A percentile compares a stretch with the other conserved stretches of the same genome.
Evolutionary conservation across 768 basidiomycete genomes (phyloP).

Genomic region (Asterophora parasitica): DNA sequence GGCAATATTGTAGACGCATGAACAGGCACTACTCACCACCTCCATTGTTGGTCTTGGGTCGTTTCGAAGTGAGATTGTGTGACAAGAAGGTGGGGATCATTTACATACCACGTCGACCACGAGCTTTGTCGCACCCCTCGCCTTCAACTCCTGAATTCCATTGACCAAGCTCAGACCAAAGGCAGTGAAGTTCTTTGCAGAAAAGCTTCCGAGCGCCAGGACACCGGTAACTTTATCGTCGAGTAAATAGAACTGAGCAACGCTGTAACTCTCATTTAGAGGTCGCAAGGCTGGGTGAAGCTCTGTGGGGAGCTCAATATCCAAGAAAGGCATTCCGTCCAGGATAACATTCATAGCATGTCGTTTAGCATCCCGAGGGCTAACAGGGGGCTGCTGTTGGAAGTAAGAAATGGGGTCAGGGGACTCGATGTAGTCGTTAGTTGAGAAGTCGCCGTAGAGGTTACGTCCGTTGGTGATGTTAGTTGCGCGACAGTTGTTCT

Average conservation of each 20-base stretch:
- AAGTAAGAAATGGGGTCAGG: constrained; percentile 28
- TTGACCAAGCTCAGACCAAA: constrained; percentile 40
- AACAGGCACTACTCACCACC: constrained; percentile 19
- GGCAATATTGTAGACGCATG: neutral
- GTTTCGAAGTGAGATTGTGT: neutral
- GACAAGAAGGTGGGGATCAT: neutral
- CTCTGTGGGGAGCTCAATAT: constrained; percentile 37
- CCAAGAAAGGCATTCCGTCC: constrained; percentile 39
- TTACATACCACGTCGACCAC: constrained; percentile 52
- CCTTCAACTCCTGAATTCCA: constrained; percentile 43
- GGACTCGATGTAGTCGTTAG: constrained; percentile 7
- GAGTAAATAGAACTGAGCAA: constrained; percentile 52
- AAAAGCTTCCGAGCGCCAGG: constrained; percentile 57
- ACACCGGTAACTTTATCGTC: constrained; percentile 49
- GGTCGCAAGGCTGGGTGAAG: constrained; percentile 35
- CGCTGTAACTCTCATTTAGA: constrained; percentile 42
- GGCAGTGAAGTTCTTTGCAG: constrained; percentile 36
- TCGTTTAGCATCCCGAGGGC: constrained; percentile 24
- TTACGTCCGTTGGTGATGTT: constrained; percentile 44
- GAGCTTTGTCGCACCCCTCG: constrained; percentile 42
- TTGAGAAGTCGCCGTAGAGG: constrained; percentile 22
- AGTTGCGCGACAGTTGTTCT: constrained; percentile 48
- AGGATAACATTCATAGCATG: constrained; percentile 47
- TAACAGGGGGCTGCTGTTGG: constrained; percentile 36
- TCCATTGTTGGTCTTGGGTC: constrained; percentile 41